Evolutionary conservation across 2,329 filamentous ascomycete genomes (phyloP).

Genomic region (Leptographium wingfieldii): DNA sequence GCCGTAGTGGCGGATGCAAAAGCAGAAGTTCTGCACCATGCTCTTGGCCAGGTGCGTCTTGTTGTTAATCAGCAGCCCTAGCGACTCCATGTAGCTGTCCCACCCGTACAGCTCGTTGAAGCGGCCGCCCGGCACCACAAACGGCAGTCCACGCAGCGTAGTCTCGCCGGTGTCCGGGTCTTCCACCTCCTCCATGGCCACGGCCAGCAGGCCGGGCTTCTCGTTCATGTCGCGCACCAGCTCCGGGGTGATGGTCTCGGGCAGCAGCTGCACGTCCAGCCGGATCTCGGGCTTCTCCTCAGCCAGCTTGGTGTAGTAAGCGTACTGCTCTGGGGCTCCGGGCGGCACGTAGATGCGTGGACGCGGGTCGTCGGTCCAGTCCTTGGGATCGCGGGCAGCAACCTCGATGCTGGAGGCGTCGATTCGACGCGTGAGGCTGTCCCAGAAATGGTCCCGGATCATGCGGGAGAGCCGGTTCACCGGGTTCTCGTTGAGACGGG

Average conservation of each 20-base stretch:
- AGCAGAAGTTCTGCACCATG: slow-evolving; percentile 95
- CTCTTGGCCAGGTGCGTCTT: slow-evolving; percentile 77
- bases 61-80: slow-evolving; percentile 78
- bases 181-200: slow-evolving; percentile 69
- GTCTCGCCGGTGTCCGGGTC: slow-evolving; percentile 57
- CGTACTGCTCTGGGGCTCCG: slow-evolving; percentile 74
- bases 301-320: slow-evolving; percentile 78
- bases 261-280: slow-evolving; percentile 73
- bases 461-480: slow-evolving; percentile 76
- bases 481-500: slow-evolving; percentile 86
- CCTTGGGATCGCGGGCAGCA: slow-evolving; percentile 82
- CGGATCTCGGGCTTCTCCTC: slow-evolving; percentile 68
- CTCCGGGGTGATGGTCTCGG: slow-evolving; percentile 65
- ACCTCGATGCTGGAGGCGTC: slow-evolving; percentile 79
- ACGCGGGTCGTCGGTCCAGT: slow-evolving; percentile 82
- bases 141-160: slow-evolving; percentile 69
- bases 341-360: slow-evolving; percentile 84
- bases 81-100: slow-evolving; percentile 98
- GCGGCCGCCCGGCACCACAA: slow-evolving; percentile 91
- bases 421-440: slow-evolving; percentile 76
- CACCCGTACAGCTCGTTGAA: slow-evolving; percentile 99
- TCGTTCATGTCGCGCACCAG: slow-evolving; percentile 73
- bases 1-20: slow-evolving; percentile 95
- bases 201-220: slow-evolving; percentile 77
- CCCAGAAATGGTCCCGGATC: slow-evolving; percentile 87